Evolutionary conservation across 2,329 filamentous ascomycete genomes (phyloP).

Genomic region (Orbilia javanica): DNA sequence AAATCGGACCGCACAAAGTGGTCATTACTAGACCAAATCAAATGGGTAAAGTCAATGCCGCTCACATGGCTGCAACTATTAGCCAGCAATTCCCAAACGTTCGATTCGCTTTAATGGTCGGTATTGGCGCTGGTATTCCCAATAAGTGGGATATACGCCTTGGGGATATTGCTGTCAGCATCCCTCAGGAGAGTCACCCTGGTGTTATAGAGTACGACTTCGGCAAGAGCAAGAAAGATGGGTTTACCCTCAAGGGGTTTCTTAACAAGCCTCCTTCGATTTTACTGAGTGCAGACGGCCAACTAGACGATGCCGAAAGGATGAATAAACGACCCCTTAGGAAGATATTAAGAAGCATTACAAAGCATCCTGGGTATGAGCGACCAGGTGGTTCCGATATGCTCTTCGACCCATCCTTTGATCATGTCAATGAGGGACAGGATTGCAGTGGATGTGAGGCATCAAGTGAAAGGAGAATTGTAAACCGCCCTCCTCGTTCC

Average conservation of each 20-base stretch:
- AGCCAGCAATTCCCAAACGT: conserved; percentile 24
- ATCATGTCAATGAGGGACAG: not conserved
- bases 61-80: not conserved
- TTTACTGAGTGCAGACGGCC: conserved; percentile 13
- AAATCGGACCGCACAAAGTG: conserved; percentile 43
- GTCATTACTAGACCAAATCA: conserved; percentile 42
- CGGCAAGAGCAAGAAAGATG: not conserved
- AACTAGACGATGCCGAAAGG: conserved; percentile 16
- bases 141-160: not conserved
- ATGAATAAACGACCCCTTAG: not conserved
- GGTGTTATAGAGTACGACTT: conserved; percentile 26
- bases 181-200: conserved; percentile 7
- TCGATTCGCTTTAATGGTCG: conserved; percentile 12
- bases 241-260: not conserved
- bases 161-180: conserved; percentile 9
- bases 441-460: conserved; percentile 9
- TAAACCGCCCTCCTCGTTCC: not conserved
- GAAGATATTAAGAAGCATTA: conserved; percentile 12
- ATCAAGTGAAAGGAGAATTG: not conserved
- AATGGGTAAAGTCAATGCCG: conserved; percentile 47
- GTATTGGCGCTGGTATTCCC: conserved; percentile 16
- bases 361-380: not conserved
- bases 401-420: conserved; percentile 1
- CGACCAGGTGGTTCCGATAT: not conserved
- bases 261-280: conserved; percentile 15